Base-by-base conservation (phyloP, 352 stramenopile genomes). In the Phytophthora tubulina region DNA sequence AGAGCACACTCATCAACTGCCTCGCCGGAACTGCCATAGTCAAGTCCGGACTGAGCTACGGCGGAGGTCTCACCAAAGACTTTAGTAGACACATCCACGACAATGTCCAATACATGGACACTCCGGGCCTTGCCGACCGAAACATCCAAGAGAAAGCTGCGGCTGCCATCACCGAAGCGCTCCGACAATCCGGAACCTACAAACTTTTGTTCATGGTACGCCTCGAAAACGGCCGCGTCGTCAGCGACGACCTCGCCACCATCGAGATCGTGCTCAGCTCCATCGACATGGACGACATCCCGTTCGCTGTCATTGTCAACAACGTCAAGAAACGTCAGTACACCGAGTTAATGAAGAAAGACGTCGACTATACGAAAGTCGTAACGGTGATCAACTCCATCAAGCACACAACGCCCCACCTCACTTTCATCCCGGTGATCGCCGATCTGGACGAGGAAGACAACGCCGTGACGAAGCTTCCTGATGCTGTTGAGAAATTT, bases 161-260 rank as follows among this genome's bases (percentile, higher is more conserved):
- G 6, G 48, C 48, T 46, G 63, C 53, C 46, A 73, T 77, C 63
- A 77, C 63, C 0, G 13, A 67, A 44, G 63, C 70, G 1, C 63
- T 76, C 3, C 55, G 44, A n/a, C 35, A 72, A 21, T 49, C 51
- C 27, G 70, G 70, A 15, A 60, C 8, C 1, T 73, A 68, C 58
- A 72, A 76, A 14, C 58, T 73, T n/a, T 67, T 77, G 38, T 77
- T 77, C 54, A 70, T 77, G 53, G 46, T 73, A 13, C 58, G 64
- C 1, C 57, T 77, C 6, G 49, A 63, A 36, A 70, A 67, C 21
- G 70, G 58, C 14, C 70, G 70, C 6, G 63, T 73, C 8, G 60
- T 73, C 3, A 61, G 33, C 7, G 63, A 77, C 13, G 70, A 77
- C 42, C 38, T 73, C 9, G 41, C 52, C 2, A 73, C 70, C 21